Base-by-base conservation (phyloP, 768 basidiomycete genomes). In the Mycena galopus region DNA sequence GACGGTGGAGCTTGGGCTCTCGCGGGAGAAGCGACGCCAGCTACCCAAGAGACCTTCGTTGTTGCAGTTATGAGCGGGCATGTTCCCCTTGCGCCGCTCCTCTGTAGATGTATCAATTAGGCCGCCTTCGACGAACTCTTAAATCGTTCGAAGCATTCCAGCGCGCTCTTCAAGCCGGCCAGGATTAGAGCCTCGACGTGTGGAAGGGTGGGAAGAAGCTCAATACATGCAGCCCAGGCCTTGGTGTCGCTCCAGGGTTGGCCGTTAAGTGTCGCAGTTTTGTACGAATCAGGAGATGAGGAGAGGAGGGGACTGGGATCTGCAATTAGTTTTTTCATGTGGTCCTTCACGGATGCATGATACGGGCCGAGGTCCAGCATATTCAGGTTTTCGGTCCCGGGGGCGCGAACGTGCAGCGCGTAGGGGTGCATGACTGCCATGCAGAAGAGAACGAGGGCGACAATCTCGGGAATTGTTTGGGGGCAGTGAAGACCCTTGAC, bases 401-500 rank as follows among this genome's bases (percentile, higher is more conserved):
- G 29, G 4, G 35, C 65, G 25, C 73, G 67, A n/a, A 73, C 62
- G 12, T 29, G 42, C 0, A 44, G 64, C 29, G 73, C 59, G 51
- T 78, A 78, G 0, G 77, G 77, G 30, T 73, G 67, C 21, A 64
- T 68, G 25, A 75, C 58, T 5, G 35, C 35, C 27, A 35, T 65
- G 35, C 32, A 60, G 44, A 67, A 74, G 1, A 76, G 53, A 8
- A 50, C 70, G 12, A 74, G 66, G 6, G 42, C 75, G 16, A 62
- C 68, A 9, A 78, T 59, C 32, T 78, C 75, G 8, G 59, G 42
- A n/a, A 76, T 53, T 0, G 71, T 77, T 2, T 68, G 65, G 5
- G 62, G 53, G 58, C 76, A 76, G 17, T 65, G 19, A 3, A 77
- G 67, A 21, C 65, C 77, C 9, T 77, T 63, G 25, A 68, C 73